These are phyloP conservation scores for Fusarium succisae DNA, from an alignment of 2,329 filamentous ascomycete genomes.

Conservation along the genomic window DNA sequence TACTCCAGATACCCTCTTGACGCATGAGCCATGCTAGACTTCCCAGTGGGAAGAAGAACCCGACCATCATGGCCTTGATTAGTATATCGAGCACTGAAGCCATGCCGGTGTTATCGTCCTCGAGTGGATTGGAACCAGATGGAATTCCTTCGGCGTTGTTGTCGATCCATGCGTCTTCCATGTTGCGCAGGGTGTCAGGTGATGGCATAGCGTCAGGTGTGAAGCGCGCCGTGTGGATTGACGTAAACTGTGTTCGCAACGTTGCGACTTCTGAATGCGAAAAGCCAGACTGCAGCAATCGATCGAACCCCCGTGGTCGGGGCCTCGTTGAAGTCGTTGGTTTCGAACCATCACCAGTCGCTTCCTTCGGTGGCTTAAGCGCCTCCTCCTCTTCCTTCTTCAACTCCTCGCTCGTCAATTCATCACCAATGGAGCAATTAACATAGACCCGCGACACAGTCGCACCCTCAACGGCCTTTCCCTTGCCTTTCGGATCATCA, in stretches of 20 bases:
- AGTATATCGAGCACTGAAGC: slow-evolving; percentile 78
- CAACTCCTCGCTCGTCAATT: slow-evolving; percentile 75
- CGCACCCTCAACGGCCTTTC: slow-evolving; percentile 69
- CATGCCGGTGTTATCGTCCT: slow-evolving; percentile 62
- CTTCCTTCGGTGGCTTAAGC: slow-evolving; percentile 49
- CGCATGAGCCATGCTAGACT: slow-evolving; percentile 85
- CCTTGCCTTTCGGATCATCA: slow-evolving; percentile 52
- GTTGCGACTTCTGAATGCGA: slow-evolving; percentile 83
- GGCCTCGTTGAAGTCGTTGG: slow-evolving; percentile 44
- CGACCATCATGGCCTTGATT: slow-evolving; percentile 86
- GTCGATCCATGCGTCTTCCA: slow-evolving; percentile 95
- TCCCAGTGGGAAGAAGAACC: slow-evolving; percentile 94
- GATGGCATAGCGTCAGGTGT: slow-evolving; percentile 91
- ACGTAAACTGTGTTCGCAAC: slow-evolving; percentile 87
- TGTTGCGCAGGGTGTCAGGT: slow-evolving; percentile 75
- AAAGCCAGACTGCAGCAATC: slow-evolving; percentile 83
- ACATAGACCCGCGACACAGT: slow-evolving; percentile 77
- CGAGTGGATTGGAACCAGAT: slow-evolving; percentile 49
- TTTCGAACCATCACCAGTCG: slow-evolving; percentile 58
- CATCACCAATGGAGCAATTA: slow-evolving; percentile 89
- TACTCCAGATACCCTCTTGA: slow-evolving; percentile 87
- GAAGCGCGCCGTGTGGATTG: slow-evolving; percentile 82
- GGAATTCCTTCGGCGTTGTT: slow-evolving; percentile 60
- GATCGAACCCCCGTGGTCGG: slow-evolving; percentile 80
- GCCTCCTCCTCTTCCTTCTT: slow-evolving; percentile 68